Evolutionary conservation across 140 eudicot species (phyloP).

Genomic region (Erigeron philadelphicus): DNA sequence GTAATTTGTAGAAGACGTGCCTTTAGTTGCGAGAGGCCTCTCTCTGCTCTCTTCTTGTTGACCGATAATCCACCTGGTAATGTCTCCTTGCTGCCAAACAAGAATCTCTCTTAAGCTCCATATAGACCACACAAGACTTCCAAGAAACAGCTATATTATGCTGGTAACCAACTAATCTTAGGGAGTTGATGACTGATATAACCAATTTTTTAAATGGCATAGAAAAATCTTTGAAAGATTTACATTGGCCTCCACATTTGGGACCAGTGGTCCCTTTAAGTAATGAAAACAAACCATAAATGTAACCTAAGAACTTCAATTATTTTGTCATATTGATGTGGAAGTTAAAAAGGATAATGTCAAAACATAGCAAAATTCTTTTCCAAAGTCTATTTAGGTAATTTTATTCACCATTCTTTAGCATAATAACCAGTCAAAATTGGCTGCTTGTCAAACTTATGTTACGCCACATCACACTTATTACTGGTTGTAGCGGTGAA

Average conservation of each 20-base stretch:
- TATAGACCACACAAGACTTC: conserved; percentile 1
- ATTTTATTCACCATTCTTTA: too few relatives aligned
- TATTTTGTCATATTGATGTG: neutral
- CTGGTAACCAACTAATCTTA: conserved; percentile 4
- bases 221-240: neutral
- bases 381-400: too few relatives aligned
- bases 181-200: neutral
- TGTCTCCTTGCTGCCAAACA: conserved; percentile 72
- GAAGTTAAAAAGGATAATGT: neutral
- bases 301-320: neutral
- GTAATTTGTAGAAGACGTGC: conserved; percentile 27
- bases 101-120: neutral
- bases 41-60: conserved; percentile 82
- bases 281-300: conserved; percentile 6
- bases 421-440: too few relatives aligned
- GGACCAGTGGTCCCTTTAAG: neutral
- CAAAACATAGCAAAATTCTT: too few relatives aligned
- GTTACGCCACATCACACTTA: too few relatives aligned
- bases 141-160: neutral
- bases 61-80: conserved; percentile 89
- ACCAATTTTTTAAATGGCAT: too few relatives aligned
- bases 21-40: conserved; percentile 74
- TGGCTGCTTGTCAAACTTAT: too few relatives aligned
- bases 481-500: too few relatives aligned
- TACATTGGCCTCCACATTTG: neutral